phyloP scores from a whole-genome alignment of 768 basidiomycete genomes.

The Trametes elegans region DNA sequence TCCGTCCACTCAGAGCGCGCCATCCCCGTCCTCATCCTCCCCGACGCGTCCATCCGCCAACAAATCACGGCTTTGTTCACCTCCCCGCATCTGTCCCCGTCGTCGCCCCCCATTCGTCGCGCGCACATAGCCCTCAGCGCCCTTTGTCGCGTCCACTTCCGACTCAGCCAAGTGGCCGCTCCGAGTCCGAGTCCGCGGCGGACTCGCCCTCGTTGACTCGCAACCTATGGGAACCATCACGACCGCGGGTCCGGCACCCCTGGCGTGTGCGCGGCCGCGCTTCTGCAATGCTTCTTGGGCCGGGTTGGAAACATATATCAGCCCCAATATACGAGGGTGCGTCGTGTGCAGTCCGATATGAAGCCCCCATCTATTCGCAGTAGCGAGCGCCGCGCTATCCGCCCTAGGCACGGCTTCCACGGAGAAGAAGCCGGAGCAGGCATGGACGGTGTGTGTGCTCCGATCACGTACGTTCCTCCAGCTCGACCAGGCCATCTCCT shows the following conservation, averaged over 20 bases:
- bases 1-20: too few relatives aligned
- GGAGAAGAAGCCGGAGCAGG: slow-evolving; percentile 1
- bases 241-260: not conserved
- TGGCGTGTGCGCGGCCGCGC: not conserved
- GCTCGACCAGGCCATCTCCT: not conserved
- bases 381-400: too few relatives aligned
- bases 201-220: not conserved
- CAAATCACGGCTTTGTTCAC: not conserved
- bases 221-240: slow-evolving; percentile 14
- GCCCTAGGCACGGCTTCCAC: not conserved
- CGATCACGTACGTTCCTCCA: not conserved
- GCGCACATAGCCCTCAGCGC: not conserved
- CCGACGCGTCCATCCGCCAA: too few relatives aligned
- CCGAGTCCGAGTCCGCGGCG: not conserved
- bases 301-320: slow-evolving; percentile 9
- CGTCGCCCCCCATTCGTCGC: not conserved
- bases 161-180: slow-evolving; percentile 6
- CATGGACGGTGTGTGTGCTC: not conserved
- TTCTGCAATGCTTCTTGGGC: slow-evolving; percentile 2
- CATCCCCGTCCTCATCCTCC: not conserved
- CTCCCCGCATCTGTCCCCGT: not conserved
- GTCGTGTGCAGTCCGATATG: not conserved
- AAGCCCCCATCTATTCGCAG: too few relatives aligned
- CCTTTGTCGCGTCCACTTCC: too few relatives aligned
- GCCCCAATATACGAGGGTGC: too few relatives aligned